These are phyloP conservation scores for Thalassiosira exigua DNA, from an alignment of 352 stramenopile species.

Conservation along the genomic window DNA sequence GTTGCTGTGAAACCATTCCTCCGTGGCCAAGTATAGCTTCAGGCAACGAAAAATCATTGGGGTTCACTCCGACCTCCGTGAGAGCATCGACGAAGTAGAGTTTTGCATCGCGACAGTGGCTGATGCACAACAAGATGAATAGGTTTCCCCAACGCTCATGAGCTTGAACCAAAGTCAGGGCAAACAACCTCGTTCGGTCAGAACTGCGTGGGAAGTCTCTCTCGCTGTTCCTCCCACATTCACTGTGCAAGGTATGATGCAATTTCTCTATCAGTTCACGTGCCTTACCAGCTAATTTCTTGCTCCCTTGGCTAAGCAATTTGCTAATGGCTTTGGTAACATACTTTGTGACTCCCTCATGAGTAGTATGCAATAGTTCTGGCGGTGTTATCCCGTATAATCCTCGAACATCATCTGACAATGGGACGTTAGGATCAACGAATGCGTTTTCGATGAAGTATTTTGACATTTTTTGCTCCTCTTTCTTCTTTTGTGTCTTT, in stretches of 20 bases:
- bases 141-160: neutral
- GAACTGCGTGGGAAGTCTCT: neutral
- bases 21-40: neutral
- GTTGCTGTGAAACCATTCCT: neutral
- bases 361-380: constrained; percentile 22
- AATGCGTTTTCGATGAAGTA: constrained; percentile 11
- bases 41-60: neutral
- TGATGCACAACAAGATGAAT: neutral
- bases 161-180: neutral
- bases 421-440: constrained; percentile 6
- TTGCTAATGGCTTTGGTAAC: neutral
- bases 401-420: constrained; percentile 6
- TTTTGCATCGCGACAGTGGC: too few species aligned
- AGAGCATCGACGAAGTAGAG: neutral
- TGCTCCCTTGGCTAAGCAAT: neutral
- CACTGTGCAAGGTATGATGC: neutral
- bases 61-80: neutral
- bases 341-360: constrained; percentile 17
- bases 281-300: neutral
- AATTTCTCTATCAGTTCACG: neutral
- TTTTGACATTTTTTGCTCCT: neutral
- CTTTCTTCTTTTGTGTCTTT: too few species aligned
- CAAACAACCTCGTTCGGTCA: neutral
- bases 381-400: constrained; percentile 13
- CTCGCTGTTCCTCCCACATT: neutral